Evolutionary conservation across 768 basidiomycete genomes (phyloP).

Genomic region (Trametes maxima): DNA sequence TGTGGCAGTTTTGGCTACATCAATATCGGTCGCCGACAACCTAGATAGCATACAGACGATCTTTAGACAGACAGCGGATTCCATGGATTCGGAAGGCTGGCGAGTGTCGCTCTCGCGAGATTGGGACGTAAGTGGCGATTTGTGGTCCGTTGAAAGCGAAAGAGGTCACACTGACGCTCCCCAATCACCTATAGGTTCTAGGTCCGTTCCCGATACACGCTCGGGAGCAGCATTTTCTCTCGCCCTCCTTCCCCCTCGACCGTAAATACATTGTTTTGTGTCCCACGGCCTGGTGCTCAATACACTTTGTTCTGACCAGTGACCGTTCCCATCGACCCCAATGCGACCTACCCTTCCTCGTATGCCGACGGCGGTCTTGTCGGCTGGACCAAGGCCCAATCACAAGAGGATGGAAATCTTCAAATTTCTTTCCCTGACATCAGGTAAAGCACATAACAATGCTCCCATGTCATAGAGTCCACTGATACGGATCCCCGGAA

Average conservation of each 20-base stretch:
- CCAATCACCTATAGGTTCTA: slow-evolving; percentile 52
- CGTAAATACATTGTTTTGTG: slow-evolving; percentile 42
- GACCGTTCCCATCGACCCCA: slow-evolving; percentile 51
- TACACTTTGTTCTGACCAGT: slow-evolving; percentile 39
- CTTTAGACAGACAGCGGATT: not conserved
- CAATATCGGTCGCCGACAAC: not conserved
- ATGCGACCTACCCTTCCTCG: slow-evolving; percentile 62
- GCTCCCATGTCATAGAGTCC: not conserved
- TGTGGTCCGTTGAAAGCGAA: not conserved
- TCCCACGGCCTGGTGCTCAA: not conserved
- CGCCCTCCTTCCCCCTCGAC: slow-evolving; percentile 72
- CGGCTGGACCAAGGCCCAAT: slow-evolving; percentile 53
- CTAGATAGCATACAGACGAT: not conserved
- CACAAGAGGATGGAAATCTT: slow-evolving; percentile 49
- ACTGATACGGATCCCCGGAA: slow-evolving; percentile 29
- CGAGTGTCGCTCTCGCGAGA: slow-evolving; percentile 15
- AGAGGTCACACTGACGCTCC: not conserved
- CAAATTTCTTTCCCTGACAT: slow-evolving; percentile 66
- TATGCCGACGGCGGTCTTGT: slow-evolving; percentile 64
- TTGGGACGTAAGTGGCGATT: slow-evolving; percentile 21
- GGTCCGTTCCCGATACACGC: slow-evolving; percentile 87
- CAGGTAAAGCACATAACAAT: slow-evolving; percentile 41
- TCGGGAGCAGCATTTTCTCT: slow-evolving; percentile 81
- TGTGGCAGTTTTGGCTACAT: not conserved
- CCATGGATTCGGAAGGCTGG: slow-evolving; percentile 3